Percentiles rank a stretch among this genome's conserved stretches.
These are phyloP conservation scores for Diatrype stigma DNA, from an alignment of 2,329 filamentous ascomycete species.

Conservation along the genomic window DNA sequence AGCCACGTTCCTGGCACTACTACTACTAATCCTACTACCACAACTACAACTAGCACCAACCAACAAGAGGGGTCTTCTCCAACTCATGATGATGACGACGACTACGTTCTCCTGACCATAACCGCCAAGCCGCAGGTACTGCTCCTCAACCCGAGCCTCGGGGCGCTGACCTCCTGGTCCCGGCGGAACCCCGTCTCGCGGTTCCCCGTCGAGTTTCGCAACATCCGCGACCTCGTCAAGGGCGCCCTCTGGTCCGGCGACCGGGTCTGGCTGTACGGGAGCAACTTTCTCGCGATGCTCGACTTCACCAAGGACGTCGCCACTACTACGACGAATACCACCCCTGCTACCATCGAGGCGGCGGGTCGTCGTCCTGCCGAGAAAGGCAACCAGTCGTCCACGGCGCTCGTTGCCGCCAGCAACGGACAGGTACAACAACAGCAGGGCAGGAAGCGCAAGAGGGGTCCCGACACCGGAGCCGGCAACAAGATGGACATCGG, in stretches of 20 bases:
- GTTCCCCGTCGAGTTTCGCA: slow-evolving; percentile 70
- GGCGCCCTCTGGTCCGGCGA: slow-evolving; percentile 78
- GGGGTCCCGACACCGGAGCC: slow-evolving; percentile 46
- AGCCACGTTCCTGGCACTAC: slow-evolving; percentile 36
- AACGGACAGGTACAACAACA: slow-evolving; percentile 20
- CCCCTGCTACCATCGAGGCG: too few species aligned
- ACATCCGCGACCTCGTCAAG: slow-evolving; percentile 75
- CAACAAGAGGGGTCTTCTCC: slow-evolving; percentile 17
- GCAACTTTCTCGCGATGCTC: slow-evolving; percentile 87
- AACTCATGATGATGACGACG: too few species aligned
- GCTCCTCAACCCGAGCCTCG: slow-evolving; percentile 74
- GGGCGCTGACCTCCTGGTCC: slow-evolving; percentile 79
- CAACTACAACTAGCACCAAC: slow-evolving; percentile 21
- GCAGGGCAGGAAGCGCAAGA: slow-evolving; percentile 50
- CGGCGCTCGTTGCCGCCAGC: slow-evolving; percentile 22
- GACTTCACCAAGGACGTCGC: slow-evolving; percentile 71
- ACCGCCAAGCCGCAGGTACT: slow-evolving; percentile 62
- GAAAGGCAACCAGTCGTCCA: slow-evolving; percentile 13
- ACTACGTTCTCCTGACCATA: slow-evolving; percentile 50
- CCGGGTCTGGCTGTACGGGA: slow-evolving; percentile 83
- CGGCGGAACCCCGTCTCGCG: slow-evolving; percentile 72
- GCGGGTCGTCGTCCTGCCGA: too few species aligned
- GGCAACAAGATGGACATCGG: slow-evolving; percentile 48
- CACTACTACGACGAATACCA: too few species aligned
- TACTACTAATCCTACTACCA: slow-evolving; percentile 16